Evolutionary conservation across 2,329 filamentous ascomycete species (phyloP), one percentile per base, ranked within the genome.

Genomic region (Fusarium begoniae): DNA sequence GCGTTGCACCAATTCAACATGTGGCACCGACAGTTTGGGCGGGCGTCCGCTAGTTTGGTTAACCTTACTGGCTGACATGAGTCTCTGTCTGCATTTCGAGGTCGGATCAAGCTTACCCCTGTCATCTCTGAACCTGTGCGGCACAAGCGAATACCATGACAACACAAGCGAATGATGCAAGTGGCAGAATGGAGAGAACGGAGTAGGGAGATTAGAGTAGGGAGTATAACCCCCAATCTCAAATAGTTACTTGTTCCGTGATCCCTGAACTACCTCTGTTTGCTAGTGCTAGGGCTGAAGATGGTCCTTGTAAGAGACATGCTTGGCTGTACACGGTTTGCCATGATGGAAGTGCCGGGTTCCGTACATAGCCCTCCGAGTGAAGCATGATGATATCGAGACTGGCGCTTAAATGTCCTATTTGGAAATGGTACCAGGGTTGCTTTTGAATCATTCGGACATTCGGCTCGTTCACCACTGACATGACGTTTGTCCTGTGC

Each of bases 221-320:
- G 28, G 38, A 14, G n/a, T 35, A 35, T 7, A 35, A 51, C 28
- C 32, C 26, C 26, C 13, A 51, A 28, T 37, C 24, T 59, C 43
- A 26, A 50, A 38, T 20, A 37, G 20, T 51, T 38, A 50, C 32
- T 37, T 58, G 35, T 40, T 38, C 37, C 20, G 35, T 57, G 37
- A 56, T 57, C 47, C 62, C 51, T 66, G 54, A 37, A 48, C 37
- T 48, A 41, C 47, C 35, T 38, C 41, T 12, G 26, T 44, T 44
- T 37, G 32, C 51, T 62, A 43, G 57, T 28, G 51, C 71, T 74
- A 74, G 64, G 64, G 72, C 72, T 73, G 64, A 63, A 73, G 38
- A 53, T 35, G 55, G 38, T 63, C 48, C 57, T 51, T 59, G 72
- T 53, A 53, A 66, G 68, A 74, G 59, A 66, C 56, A 74, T 43